Evolutionary conservation across 164 flowering plant species (phyloP).

Genomic region (Magnolia sinica): DNA sequence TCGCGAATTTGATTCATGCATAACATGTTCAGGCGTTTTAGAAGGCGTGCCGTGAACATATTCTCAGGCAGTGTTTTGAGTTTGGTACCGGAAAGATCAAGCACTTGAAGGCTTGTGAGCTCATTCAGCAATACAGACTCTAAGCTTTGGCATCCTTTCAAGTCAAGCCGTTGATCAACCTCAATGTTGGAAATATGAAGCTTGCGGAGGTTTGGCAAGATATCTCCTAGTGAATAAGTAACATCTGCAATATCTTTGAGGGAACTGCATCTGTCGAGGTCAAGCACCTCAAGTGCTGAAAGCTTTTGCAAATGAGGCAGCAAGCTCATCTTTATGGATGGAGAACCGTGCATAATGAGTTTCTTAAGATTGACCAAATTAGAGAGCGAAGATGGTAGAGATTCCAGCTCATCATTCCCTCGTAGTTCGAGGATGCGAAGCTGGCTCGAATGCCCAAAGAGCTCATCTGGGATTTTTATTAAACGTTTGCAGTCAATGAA

Average conservation of each 20-base stretch:
- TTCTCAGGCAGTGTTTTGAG: not conserved
- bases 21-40: not conserved
- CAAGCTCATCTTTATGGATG: not conserved
- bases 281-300: not conserved
- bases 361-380: not conserved
- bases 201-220: not conserved
- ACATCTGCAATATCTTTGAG: not conserved
- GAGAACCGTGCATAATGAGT: not conserved
- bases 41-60: not conserved
- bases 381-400: no score
- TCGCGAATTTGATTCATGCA: not conserved
- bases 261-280: not conserved
- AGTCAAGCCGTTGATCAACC: not conserved
- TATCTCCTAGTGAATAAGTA: not conserved
- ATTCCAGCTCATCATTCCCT: no score
- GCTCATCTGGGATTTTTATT: not conserved
- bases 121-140: not conserved
- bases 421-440: no score
- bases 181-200: not conserved
- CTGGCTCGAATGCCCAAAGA: not conserved
- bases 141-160: conserved; percentile 5
- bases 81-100: conserved; percentile 1
- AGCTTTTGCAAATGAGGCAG: not conserved
- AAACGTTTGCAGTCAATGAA: not conserved
- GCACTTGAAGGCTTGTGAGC: not conserved